Conservation (phyloP, 495 filamentous ascomycete species). For the Xylaria longipes region DNA sequence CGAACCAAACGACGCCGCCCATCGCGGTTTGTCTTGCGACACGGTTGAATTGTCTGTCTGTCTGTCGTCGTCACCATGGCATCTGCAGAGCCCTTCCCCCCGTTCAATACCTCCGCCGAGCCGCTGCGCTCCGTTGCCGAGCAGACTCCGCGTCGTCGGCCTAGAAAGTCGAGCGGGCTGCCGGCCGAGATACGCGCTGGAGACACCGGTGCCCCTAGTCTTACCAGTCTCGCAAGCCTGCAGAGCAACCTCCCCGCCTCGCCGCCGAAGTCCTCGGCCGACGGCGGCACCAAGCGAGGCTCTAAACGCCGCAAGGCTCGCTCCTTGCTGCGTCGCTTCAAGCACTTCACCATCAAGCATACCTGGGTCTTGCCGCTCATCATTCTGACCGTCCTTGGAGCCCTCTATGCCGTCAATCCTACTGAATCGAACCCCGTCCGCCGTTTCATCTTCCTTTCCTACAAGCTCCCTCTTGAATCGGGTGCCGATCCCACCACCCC, state of each 20-base stretch:
- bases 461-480: constrained; percentile 65
- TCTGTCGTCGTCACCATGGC: constrained; percentile 35
- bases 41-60: neutral
- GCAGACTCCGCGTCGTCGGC: constrained; percentile 49
- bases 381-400: constrained; percentile 67
- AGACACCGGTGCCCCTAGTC: constrained; percentile 55
- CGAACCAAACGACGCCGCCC: neutral
- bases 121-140: constrained; percentile 44
- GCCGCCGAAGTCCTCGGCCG: constrained; percentile 19
- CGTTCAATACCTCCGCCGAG: constrained; percentile 51
- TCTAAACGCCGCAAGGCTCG: constrained; percentile 65
- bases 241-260: constrained; percentile 28
- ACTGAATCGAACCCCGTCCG: constrained; percentile 81
- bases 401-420: constrained; percentile 79
- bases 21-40: neutral
- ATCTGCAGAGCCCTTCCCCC: constrained; percentile 53
- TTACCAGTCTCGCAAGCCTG: constrained; percentile 50
- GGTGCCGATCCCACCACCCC: constrained; percentile 57
- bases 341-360: constrained; percentile 70
- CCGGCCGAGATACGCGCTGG: constrained; percentile 51
- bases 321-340: constrained; percentile 69
- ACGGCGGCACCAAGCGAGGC: constrained; percentile 45
- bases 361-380: constrained; percentile 83
- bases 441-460: constrained; percentile 92
- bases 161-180: constrained; percentile 57